These are phyloP conservation scores for Hypomontagnella monticulosa DNA, from an alignment of 495 filamentous ascomycete genomes.

Conservation along the genomic window DNA sequence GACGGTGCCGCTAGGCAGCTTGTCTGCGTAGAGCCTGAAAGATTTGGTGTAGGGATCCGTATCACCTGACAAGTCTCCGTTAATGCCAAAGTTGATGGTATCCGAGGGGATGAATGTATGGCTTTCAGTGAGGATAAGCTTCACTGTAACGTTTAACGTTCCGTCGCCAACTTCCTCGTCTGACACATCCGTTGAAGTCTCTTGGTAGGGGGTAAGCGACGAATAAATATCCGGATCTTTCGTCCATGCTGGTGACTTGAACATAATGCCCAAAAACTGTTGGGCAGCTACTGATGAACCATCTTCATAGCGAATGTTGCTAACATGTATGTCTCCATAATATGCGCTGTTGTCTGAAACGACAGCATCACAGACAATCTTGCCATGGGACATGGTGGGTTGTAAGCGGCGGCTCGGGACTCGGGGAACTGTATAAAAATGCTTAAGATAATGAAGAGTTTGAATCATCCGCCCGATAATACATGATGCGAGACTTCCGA, in stretches of 20 bases:
- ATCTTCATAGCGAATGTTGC: conserved; percentile 4
- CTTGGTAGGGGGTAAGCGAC: neutral
- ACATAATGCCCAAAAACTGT: conserved; percentile 1
- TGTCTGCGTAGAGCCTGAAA: conserved; percentile 11
- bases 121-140: neutral
- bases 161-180: neutral
- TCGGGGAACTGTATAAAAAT: no score
- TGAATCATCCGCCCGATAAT: no score
- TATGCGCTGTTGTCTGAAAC: neutral
- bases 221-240: neutral
- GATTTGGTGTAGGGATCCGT: neutral
- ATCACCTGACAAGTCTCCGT: neutral
- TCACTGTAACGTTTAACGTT: neutral
- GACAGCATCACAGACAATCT: neutral
- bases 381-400: neutral
- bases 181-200: neutral
- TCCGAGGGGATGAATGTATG: conserved; percentile 6
- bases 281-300: neutral
- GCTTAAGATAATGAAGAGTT: no score
- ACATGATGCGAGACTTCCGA: no score
- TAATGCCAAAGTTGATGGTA: neutral
- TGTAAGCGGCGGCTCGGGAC: no score
- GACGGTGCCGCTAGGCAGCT: conserved; percentile 16
- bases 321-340: conserved; percentile 1
- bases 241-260: neutral